phyloP scores from a whole-genome alignment of 371 early-diverging fungal genomes.

The Haplosporangium sp. region DNA sequence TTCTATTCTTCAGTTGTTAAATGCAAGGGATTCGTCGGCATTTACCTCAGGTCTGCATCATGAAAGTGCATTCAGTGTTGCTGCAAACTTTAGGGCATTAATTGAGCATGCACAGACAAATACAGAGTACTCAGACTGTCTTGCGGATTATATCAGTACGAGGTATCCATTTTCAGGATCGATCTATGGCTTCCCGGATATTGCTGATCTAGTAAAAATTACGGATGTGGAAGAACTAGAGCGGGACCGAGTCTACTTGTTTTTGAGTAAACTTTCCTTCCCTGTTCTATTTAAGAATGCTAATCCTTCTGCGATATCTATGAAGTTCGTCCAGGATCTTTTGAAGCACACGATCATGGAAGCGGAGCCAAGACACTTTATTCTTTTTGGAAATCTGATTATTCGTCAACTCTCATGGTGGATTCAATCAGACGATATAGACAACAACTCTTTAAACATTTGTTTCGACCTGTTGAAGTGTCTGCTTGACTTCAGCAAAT shows the following conservation, averaged over 20 bases:
- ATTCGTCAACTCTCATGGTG: conserved; percentile 53
- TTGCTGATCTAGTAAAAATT: neutral
- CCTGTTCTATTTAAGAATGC: conserved; percentile 54
- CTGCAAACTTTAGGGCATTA: conserved; percentile 18
- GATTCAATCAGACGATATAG: conserved; percentile 14
- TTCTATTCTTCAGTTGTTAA: conserved; percentile 10
- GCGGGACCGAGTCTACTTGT: conserved; percentile 26
- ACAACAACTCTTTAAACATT: conserved; percentile 9
- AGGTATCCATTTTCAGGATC: conserved; percentile 63
- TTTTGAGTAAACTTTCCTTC: conserved; percentile 59
- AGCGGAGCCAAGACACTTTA: conserved; percentile 44
- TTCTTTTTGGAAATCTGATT: conserved; percentile 41
- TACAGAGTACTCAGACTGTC: conserved; percentile 4
- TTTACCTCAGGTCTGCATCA: conserved; percentile 20
- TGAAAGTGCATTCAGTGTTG: conserved; percentile 22
- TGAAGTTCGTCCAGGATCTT: conserved; percentile 24
- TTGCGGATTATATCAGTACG: conserved; percentile 57
- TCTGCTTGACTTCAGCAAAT: conserved; percentile 25
- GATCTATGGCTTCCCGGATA: conserved; percentile 54
- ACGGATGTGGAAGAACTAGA: neutral
- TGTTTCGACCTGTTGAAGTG: conserved; percentile 55
- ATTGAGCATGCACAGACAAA: conserved; percentile 12
- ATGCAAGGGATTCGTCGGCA: conserved; percentile 3
- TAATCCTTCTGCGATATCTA: conserved; percentile 24
- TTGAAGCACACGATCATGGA: conserved; percentile 40